Evolutionary conservation across 805 yeast species (phyloP), one percentile per base, ranked within the genome.

Genomic region (Candida takata): DNA sequence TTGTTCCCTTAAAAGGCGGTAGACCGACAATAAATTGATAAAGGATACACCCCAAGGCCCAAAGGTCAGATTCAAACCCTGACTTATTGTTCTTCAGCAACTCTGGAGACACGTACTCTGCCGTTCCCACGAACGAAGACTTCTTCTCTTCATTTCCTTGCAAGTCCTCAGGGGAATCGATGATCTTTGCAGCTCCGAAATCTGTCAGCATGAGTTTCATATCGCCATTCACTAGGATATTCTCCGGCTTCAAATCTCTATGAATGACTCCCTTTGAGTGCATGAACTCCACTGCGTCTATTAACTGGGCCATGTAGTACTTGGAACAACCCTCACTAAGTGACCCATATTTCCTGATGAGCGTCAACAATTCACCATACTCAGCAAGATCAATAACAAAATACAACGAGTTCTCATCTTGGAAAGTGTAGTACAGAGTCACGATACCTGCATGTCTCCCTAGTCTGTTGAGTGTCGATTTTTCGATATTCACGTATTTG

Each of bases 11-110:
- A 57, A 84, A 84, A 5, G 95, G 92, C 1, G 97, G 92, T 41
- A 71, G 70, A 0, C 97, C 96, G 45, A 92, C 92, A 13, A 88
- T 76, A 88, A 92, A 85, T 57, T 92, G 97, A 58, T 84, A 92
- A 1, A 92, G 58, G 3, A 92, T 90, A 55, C 97, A 87, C 0
- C 98, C 98, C 55, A 95, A 79, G 11, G 97, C 90, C 98, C 98
- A 92, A 9, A 92, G 77, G 61, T 92, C 98, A 24, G 96, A 83
- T 82, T 80, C 81, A 52, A 76, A 83, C 14, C 95, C 92, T 53
- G 95, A 85, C 25, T 72, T 67, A 55, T 81, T 83, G 49, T 70
- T 80, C 43, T 90, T 92, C 33, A 92, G 64, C 27, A 92, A 63
- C 57, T 92, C 98, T 0, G 97, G 98, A 0, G 95, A 80, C 3